Evolutionary conservation across 805 yeast species (phyloP).

Genomic region (Myxozyma udenii): DNA sequence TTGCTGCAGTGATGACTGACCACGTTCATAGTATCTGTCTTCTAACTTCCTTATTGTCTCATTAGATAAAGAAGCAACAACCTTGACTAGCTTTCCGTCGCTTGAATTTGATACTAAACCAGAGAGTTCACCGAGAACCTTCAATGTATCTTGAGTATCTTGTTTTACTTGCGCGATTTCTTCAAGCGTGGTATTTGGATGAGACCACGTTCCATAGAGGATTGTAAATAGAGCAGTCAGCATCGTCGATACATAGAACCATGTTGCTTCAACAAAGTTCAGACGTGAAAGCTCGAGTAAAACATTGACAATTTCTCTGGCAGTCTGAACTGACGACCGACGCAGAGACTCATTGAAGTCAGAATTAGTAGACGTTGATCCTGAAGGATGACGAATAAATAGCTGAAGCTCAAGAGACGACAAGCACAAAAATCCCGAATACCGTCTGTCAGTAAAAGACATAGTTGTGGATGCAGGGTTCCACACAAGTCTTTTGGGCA

Average conservation of each 20-base stretch:
- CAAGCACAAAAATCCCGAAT: slow-evolving; percentile 26
- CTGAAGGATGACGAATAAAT: slow-evolving; percentile 27
- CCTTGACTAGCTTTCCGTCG: slow-evolving; percentile 14
- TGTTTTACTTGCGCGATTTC: slow-evolving; percentile 19
- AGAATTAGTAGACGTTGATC: slow-evolving; percentile 15
- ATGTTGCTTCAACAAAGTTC: slow-evolving; percentile 25
- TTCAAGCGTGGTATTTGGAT: slow-evolving; percentile 5
- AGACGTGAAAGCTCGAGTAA: slow-evolving; percentile 17
- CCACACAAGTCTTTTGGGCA: slow-evolving; percentile 21
- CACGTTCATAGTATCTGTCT: slow-evolving; percentile 6
- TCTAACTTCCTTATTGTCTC: slow-evolving; percentile 19
- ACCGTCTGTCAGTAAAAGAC: slow-evolving; percentile 17
- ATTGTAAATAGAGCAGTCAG: slow-evolving; percentile 21
- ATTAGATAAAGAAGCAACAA: slow-evolving; percentile 12
- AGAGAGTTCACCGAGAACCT: slow-evolving; percentile 17
- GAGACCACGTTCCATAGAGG: slow-evolving; percentile 26
- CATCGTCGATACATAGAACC: slow-evolving; percentile 15
- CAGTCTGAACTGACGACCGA: slow-evolving; percentile 9
- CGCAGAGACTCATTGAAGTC: slow-evolving; percentile 13
- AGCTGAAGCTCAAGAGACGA: slow-evolving; percentile 18
- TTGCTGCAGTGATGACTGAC: slow-evolving; percentile 10
- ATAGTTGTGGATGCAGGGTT: slow-evolving; percentile 14
- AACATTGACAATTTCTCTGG: slow-evolving; percentile 22
- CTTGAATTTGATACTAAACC: slow-evolving; percentile 11
- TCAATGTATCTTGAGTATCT: slow-evolving; percentile 14